Evolutionary conservation across 306 rosid species (phyloP), one percentile per base, ranked within the genome.

Genomic region (Rosa rugosa): DNA sequence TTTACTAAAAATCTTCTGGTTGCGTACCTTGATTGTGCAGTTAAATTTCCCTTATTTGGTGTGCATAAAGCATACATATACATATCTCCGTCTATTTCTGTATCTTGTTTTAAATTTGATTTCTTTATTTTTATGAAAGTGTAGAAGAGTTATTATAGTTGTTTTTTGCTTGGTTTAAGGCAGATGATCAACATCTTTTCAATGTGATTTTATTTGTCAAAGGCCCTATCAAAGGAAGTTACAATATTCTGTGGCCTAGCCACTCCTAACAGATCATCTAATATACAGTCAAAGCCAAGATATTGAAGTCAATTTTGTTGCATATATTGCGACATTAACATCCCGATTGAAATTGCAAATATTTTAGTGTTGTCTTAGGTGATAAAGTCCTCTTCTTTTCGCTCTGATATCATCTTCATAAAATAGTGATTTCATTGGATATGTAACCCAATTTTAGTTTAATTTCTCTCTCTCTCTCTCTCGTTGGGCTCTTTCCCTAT

Each of bases 1-100:
- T 78, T 38, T 20, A 50, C 45, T 73, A 17, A 71, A 34, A 40
- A 49, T 67, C 77, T 81, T 54, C 69, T 66, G 16, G 53, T 82
- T 62, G 54, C 53, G 17, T 23, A 79, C 74, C 36, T 64, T 73
- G n/a, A 17, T 11, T 72, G 72, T 57, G 23, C 49, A 54, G 77
- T 54, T 66, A 49, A 38, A 11, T 40, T 73, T 13, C 31, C 17
- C 31, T 36, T n/a, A 40, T 13, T 3, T 38, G 13, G 22, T 8
- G 27, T 12, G 36, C 41, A 62, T 12, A 4, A 27, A 27, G 2
- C 22, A 40, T 56, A 2, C 38, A 31, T 31, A 42, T 54, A 8
- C 41, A 40, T 56, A n/a, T 31, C 4, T 73, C 34, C 6, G 17
- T 42, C 17, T 57, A 13, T 73, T 38, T 54, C 11, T 40, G 53